These are phyloP conservation scores for Clonostachys sp. DNA, from an alignment of 2,329 filamentous ascomycete species.

Conservation along the genomic window DNA sequence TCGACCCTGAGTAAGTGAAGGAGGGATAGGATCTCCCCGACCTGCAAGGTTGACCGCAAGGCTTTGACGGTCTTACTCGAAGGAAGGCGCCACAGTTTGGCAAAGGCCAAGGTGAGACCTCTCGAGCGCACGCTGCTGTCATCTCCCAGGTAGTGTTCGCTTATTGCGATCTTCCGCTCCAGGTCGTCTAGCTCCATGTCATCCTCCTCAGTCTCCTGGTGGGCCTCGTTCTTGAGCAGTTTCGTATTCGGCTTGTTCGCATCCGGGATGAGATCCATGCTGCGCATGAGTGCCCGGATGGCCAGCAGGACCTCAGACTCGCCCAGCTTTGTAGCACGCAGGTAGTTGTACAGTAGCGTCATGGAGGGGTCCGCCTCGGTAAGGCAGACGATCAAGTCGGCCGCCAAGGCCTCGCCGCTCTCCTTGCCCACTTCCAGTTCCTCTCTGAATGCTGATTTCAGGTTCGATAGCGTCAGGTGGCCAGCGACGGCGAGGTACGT, in stretches of 20 bases:
- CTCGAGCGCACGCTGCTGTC: slow-evolving; percentile 59
- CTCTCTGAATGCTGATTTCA: slow-evolving; percentile 52
- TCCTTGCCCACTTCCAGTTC: slow-evolving; percentile 35
- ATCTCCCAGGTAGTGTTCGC: slow-evolving; percentile 62
- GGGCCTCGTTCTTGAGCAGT: slow-evolving; percentile 19
- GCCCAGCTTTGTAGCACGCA: slow-evolving; percentile 61
- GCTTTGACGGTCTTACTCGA: slow-evolving; percentile 53
- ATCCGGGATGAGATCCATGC: slow-evolving; percentile 55
- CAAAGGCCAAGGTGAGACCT: slow-evolving; percentile 63
- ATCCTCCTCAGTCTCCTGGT: slow-evolving; percentile 6
- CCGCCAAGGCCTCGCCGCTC: slow-evolving; percentile 43
- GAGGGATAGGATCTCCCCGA: slow-evolving; percentile 65
- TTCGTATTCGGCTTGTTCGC: slow-evolving; percentile 22
- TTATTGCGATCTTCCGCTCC: slow-evolving; percentile 62
- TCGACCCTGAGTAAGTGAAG: slow-evolving; percentile 71
- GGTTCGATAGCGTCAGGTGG: slow-evolving; percentile 54
- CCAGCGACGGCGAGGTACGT: slow-evolving; percentile 57
- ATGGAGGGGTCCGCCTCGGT: slow-evolving; percentile 64
- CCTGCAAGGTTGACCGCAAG: slow-evolving; percentile 58
- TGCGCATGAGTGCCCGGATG: slow-evolving; percentile 63
- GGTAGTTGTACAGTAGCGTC: slow-evolving; percentile 59
- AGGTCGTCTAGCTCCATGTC: slow-evolving; percentile 54
- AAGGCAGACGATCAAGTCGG: slow-evolving; percentile 58
- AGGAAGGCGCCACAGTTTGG: slow-evolving; percentile 65
- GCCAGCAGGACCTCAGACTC: slow-evolving; percentile 62